phyloP scores from a whole-genome alignment of 2,329 filamentous ascomycete species.

The Fusarium sp. region DNA sequence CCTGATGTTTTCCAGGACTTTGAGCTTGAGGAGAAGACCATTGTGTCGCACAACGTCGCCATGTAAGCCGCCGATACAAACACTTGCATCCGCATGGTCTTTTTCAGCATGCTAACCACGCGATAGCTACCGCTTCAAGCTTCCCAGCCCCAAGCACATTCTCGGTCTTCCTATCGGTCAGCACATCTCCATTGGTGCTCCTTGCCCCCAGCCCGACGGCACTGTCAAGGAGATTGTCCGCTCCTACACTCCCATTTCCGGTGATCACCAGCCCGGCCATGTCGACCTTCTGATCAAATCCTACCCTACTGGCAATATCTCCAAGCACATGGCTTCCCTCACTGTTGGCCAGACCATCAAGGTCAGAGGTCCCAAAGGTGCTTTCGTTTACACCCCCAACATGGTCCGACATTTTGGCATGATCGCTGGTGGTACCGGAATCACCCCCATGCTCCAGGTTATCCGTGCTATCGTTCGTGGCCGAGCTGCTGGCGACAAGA shows the following conservation, averaged over 20 bases:
- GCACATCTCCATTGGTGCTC: slow-evolving; percentile 95
- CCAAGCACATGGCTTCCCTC: slow-evolving; percentile 87
- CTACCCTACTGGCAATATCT: slow-evolving; percentile 98
- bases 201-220: slow-evolving; percentile 74
- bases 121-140: slow-evolving; percentile 86
- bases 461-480: slow-evolving; percentile 89
- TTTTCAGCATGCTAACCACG: slow-evolving; percentile 10
- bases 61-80: slow-evolving; percentile 68
- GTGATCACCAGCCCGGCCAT: slow-evolving; percentile 88
- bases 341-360: slow-evolving; percentile 88
- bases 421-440: slow-evolving; percentile 97
- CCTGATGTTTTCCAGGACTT: slow-evolving; percentile 91
- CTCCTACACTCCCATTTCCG: slow-evolving; percentile 92
- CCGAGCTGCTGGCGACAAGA: slow-evolving; percentile 81
- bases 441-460: slow-evolving; percentile 98
- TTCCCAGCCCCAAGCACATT: slow-evolving; percentile 80
- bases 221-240: slow-evolving; percentile 85
- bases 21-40: slow-evolving; percentile 91
- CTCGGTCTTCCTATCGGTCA: slow-evolving; percentile 98
- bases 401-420: slow-evolving; percentile 97
- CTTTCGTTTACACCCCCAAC: slow-evolving; percentile 97
- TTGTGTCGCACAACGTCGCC: slow-evolving; percentile 97
- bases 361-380: slow-evolving; percentile 93
- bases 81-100: neutral
- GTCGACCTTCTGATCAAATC: slow-evolving; percentile 98